A percentile compares a stretch with the other conserved stretches of the same genome.
Conservation (phyloP, 139 green algal species). For the Raphidocelis subcapitata region DNA sequence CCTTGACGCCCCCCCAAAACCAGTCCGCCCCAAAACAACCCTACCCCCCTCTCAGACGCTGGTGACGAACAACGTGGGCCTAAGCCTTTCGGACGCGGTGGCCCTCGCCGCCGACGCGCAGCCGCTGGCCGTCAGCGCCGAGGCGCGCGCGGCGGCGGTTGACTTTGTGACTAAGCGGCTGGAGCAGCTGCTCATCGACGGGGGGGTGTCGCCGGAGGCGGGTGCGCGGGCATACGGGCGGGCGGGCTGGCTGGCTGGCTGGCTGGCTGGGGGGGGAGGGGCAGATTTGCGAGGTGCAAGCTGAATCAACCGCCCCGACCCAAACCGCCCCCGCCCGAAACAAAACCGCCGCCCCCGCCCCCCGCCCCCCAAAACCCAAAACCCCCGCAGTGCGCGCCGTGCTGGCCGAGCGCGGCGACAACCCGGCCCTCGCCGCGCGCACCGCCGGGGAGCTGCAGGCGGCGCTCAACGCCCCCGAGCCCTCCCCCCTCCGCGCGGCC, state of each 20-base stretch:
- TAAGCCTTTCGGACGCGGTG: conserved; percentile 67
- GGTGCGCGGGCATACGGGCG: conserved; percentile 35
- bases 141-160: conserved; percentile 48
- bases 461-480: conserved; percentile 41
- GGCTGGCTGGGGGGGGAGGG: too few relatives aligned
- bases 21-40: too few relatives aligned
- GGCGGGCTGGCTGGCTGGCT: too few relatives aligned
- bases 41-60: conserved; percentile 58
- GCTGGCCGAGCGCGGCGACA: conserved; percentile 73
- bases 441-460: conserved; percentile 70
- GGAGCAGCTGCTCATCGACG: conserved; percentile 93
- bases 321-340: too few relatives aligned
- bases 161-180: conserved; percentile 78
- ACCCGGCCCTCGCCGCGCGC: conserved; percentile 71
- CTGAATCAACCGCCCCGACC: too few relatives aligned
- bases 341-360: too few relatives aligned
- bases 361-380: too few relatives aligned
- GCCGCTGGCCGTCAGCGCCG: conserved; percentile 61
- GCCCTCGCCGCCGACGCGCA: conserved; percentile 67
- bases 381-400: conserved; percentile 73
- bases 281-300: too few relatives aligned
- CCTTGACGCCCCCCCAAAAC: too few relatives aligned
- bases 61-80: conserved; percentile 59
- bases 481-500: conserved; percentile 41
- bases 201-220: conserved; percentile 35